Percentiles rank a stretch among this genome's conserved stretches.
phyloP scores from a whole-genome alignment of 306 rosid species.

The Delonix regia region DNA sequence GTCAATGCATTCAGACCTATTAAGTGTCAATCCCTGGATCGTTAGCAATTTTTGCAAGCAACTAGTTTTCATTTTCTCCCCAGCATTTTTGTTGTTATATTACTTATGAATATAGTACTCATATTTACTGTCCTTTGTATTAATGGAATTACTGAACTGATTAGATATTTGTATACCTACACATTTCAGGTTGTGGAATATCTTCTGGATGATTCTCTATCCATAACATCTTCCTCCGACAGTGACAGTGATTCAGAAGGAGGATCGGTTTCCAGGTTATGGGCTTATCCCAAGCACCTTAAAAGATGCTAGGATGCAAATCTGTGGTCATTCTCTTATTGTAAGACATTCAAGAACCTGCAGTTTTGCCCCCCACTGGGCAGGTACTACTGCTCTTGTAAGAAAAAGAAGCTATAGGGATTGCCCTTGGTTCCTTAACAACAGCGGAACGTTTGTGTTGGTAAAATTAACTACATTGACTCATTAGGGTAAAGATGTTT shows the following conservation, averaged over 20 bases:
- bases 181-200: slow-evolving; percentile 67
- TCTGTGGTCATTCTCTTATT: slow-evolving; percentile 10
- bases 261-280: slow-evolving; percentile 51
- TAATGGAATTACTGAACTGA: background rate
- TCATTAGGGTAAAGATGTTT: background rate
- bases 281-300: slow-evolving; percentile 64
- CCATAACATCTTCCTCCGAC: slow-evolving; percentile 60
- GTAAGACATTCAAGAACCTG: background rate
- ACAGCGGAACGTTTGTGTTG: background rate
- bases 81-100: background rate
- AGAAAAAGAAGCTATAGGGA: background rate
- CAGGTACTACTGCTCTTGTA: background rate
- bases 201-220: slow-evolving; percentile 54
- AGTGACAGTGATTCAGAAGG: slow-evolving; percentile 79
- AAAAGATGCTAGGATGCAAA: slow-evolving; percentile 21
- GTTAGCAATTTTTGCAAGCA: background rate
- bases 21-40: background rate
- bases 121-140: background rate
- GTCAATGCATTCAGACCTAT: background rate
- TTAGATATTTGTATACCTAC: slow-evolving; percentile 8
- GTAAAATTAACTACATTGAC: background rate
- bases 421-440: background rate
- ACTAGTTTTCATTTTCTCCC: background rate
- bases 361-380: too few relatives aligned
- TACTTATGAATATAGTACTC: background rate